Percentiles rank a stretch among this genome's conserved stretches.
phyloP scores from a whole-genome alignment of 179 eudicot species.

The Vitellaria paradoxa region DNA sequence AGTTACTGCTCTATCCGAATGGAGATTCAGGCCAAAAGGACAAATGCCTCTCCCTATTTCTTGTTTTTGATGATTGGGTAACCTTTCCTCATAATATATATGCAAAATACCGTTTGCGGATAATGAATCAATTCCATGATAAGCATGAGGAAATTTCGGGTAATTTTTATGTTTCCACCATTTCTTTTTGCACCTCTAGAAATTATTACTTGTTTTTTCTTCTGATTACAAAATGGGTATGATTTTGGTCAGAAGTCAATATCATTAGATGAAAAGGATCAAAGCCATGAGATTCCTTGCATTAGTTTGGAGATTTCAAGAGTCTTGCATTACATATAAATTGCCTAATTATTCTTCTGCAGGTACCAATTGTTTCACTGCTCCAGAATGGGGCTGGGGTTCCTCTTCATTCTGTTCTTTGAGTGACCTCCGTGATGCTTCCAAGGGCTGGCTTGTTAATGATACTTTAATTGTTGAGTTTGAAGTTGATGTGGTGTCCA shows the following conservation, averaged over 20 bases:
- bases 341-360: background rate
- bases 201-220: background rate
- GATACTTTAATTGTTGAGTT: constrained; percentile 12
- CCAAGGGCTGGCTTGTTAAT: constrained; percentile 9
- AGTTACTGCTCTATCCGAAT: background rate
- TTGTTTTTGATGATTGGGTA: background rate
- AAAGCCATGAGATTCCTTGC: too few relatives aligned
- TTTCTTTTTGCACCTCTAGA: background rate
- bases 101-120: background rate
- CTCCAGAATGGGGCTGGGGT: background rate
- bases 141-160: background rate
- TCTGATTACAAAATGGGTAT: too few relatives aligned
- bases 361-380: background rate
- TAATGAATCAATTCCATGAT: background rate
- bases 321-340: background rate
- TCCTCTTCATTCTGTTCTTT: background rate
- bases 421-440: background rate
- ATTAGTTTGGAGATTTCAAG: background rate
- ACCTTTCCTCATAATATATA: background rate
- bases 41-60: background rate
- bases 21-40: background rate
- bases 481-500: background rate
- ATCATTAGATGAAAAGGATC: background rate
- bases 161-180: background rate
- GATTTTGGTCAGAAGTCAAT: background rate